phyloP scores from a whole-genome alignment of 805 yeast genomes.

The Metschnikowia reukaufii region DNA sequence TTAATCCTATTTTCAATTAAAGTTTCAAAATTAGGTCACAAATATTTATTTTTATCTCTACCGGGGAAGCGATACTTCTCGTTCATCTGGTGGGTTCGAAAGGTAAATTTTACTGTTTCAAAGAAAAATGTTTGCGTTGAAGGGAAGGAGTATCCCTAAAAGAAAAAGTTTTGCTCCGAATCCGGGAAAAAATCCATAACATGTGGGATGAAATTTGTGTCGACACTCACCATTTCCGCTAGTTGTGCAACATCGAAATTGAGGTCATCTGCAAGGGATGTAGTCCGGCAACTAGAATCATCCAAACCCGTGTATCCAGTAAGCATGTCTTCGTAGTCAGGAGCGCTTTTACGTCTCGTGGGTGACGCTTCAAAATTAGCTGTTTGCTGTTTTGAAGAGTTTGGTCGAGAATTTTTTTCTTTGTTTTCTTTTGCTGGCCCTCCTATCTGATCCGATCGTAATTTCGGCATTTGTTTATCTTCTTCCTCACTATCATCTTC shows the following conservation, averaged over 20 bases:
- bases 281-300: not conserved
- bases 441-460: not conserved
- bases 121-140: not conserved
- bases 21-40: no score
- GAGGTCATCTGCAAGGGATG: conserved; percentile 10
- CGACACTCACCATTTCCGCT: conserved; percentile 19
- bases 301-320: not conserved
- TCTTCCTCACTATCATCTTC: conserved; percentile 14
- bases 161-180: conserved; percentile 1
- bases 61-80: no score
- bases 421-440: no score
- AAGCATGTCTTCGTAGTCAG: not conserved
- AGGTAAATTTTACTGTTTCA: no score
- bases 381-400: not conserved
- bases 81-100: no score
- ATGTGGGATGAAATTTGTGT: conserved; percentile 17
- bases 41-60: no score
- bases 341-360: not conserved
- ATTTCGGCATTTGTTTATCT: not conserved
- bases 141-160: not conserved
- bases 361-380: no score
- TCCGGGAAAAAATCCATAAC: conserved; percentile 14
- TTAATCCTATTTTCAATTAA: no score
- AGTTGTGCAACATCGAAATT: conserved; percentile 19
- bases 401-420: not conserved